A percentile compares a stretch with the other conserved stretches of the same genome.
Conservation (phyloP, 495 filamentous ascomycete species). For the Viridothelium virens region DNA sequence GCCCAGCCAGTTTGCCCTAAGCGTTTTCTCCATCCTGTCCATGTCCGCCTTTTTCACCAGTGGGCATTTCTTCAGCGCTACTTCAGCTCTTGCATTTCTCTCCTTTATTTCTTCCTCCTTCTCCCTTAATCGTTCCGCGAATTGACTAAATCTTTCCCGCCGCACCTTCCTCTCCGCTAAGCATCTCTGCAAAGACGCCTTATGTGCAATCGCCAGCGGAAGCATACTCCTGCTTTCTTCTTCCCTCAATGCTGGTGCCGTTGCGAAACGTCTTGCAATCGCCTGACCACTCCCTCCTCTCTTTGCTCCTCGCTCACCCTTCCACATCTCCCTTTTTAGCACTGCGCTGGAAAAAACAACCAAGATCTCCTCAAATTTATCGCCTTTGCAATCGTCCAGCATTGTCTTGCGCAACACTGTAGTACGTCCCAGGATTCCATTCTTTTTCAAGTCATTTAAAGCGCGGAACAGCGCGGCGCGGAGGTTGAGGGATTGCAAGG, state of each 20-base stretch:
- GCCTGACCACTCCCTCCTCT: slow-evolving; percentile 31
- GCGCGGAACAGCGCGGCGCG: slow-evolving; percentile 73
- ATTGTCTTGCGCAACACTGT: slow-evolving; percentile 75
- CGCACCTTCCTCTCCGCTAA: slow-evolving; percentile 50
- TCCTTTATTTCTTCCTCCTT: slow-evolving; percentile 44
- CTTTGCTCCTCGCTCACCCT: slow-evolving; percentile 31
- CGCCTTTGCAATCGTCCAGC: slow-evolving; percentile 69
- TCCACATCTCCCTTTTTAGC: slow-evolving; percentile 57
- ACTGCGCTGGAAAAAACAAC: slow-evolving; percentile 72
- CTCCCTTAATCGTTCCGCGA: slow-evolving; percentile 50
- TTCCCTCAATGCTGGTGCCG: slow-evolving; percentile 51
- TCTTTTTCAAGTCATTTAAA: slow-evolving; percentile 76
- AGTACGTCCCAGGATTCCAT: slow-evolving; percentile 70
- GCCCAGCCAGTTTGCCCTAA: slow-evolving; percentile 69
- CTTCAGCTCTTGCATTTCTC: slow-evolving; percentile 24
- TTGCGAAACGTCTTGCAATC: slow-evolving; percentile 53
- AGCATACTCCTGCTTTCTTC: slow-evolving; percentile 54
- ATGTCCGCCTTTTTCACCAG: slow-evolving; percentile 36
- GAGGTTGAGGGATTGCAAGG: slow-evolving; percentile 80
- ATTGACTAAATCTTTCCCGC: slow-evolving; percentile 45
- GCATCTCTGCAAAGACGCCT: slow-evolving; percentile 48
- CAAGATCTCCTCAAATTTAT: slow-evolving; percentile 59
- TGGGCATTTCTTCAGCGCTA: slow-evolving; percentile 35
- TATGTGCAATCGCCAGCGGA: slow-evolving; percentile 66
- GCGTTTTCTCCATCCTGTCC: slow-evolving; percentile 41